Base-by-base conservation (phyloP, 148 eudicot genomes). In the Oxyria digyna region DNA sequence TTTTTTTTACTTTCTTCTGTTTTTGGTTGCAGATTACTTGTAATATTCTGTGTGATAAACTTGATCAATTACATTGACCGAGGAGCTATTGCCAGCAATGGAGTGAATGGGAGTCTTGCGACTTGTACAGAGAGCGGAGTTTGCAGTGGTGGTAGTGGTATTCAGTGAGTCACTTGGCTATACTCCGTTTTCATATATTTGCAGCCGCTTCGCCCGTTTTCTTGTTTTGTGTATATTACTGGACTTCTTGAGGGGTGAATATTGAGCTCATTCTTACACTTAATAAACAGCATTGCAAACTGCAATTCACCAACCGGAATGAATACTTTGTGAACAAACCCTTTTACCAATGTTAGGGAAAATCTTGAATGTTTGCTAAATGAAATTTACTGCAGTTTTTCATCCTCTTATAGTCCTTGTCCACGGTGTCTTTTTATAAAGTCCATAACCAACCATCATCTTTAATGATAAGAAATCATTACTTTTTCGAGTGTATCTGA, bases 41-140 rank as follows among this genome's bases (percentile, higher is more conserved):
- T 79, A 41, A 70, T 76, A 48, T 79, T 79, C 50, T 79, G 82
- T 72, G 1, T 73, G 12, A 79, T 79, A 42, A 79, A 79, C 66
- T 55, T 79, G 82, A 5, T 79, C 70, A 79, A 76, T 76, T 76
- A 76, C 43, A 76, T 79, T 67, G 82, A 79, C 43, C 82, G 78
- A 66, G 82, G 82, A 68, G 79, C 67, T 12, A 79, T 79, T 27
- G 82, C 82, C 20, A 79, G 82, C 74, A 79, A 79, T 35, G 82
- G 82, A 35, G 82, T 79, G 50, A 79, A 79, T 62, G 82, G 82
- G 67, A 79, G 82, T 62, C 63, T 76, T 63, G 69, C 52, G 69
- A 76, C 69, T 4, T 79, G 82, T 67, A 65, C 82, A 4, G 79
- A 76, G 27, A 67, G 69, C 59, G 82, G 79, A 64, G 57, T 79